Evolutionary conservation across 352 stramenopile genomes (phyloP), one percentile per base, ranked within the genome.

Genomic region (Pelagophyceae sp.): DNA sequence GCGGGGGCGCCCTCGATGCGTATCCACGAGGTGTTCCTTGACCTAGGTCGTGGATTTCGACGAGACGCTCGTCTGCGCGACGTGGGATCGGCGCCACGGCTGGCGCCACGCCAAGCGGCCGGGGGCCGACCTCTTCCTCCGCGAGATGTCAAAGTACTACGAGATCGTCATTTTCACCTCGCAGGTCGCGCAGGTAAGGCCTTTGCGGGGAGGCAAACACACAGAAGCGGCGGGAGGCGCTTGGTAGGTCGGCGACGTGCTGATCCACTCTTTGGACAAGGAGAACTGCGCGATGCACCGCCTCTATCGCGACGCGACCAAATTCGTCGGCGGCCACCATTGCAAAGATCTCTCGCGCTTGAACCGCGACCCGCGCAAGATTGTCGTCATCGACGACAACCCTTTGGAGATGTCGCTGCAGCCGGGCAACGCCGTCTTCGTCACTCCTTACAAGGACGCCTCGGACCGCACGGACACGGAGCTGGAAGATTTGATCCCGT

Each of bases 41-140:
- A n/a, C n/a, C n/a, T n/a, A n/a, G n/a, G 90, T 96, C 3, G 70
- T 96, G 31, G 90, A 95, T 81, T 83, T 96, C 35, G 90, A 96
- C 80, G 87, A 89, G 71, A 95, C 90, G 20, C 79, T 96, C 0
- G 87, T 94, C 27, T 86, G 84, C 72, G 87, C 85, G 31, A 87
- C 83, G 27, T 94, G 89, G 87, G 88, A 93, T 82, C 82, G 85
- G 37, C 87, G 90, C 63, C 87, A 90, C 80, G 90, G 90, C 76
- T 92, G 87, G 86, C 80, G 89, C 25, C 83, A 90, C 65, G 87
- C 86, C n/a, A 93, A 92, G 76, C 84, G 91, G 38, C 91, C 91
- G 20, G 91, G 90, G 54, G 87, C 93, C 25, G 91, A 96, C 63
- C 87, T 90, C 74, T 94, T 96, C 76, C 79, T 96, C 20, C 76